Conservation (phyloP, 805 yeast genomes). For the Yarrowia osloensis region DNA sequence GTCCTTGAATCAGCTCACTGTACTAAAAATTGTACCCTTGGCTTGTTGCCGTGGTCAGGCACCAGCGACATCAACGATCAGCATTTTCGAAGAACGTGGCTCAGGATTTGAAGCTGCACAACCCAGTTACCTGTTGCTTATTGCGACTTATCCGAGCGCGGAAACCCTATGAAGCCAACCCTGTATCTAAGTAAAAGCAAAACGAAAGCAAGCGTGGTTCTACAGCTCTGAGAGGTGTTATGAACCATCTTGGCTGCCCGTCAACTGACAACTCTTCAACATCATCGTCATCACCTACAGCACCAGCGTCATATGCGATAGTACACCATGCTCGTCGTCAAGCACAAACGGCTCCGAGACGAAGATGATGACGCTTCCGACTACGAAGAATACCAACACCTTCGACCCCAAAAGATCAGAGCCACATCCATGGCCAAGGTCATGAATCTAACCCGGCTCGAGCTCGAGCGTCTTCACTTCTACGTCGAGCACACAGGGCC, state of each 20-base stretch:
- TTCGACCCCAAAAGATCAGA: neutral
- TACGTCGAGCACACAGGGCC: neutral
- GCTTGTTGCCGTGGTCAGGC: neutral
- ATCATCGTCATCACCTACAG: neutral
- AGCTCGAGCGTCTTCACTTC: neutral
- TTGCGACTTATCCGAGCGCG: neutral
- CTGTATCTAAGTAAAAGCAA: neutral
- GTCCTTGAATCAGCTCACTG: no score
- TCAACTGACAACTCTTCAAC: no score
- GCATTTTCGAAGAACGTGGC: neutral
- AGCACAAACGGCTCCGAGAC: neutral
- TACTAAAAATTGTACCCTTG: no score
- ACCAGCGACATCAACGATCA: neutral
- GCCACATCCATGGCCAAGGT: slow-evolving; percentile 5
- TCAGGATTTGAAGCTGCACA: no score
- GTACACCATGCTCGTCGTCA: neutral
- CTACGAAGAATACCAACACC: neutral
- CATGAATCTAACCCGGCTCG: neutral
- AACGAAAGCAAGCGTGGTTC: neutral
- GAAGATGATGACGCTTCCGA: neutral
- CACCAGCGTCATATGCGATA: neutral
- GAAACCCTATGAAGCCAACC: neutral
- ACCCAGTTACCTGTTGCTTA: no score
- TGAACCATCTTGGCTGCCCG: neutral
- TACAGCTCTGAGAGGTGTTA: neutral